These are phyloP conservation scores for Lunularia cruciata DNA, from an alignment of 225 moss, liverwort and hornwort species.

Conservation along the genomic window DNA sequence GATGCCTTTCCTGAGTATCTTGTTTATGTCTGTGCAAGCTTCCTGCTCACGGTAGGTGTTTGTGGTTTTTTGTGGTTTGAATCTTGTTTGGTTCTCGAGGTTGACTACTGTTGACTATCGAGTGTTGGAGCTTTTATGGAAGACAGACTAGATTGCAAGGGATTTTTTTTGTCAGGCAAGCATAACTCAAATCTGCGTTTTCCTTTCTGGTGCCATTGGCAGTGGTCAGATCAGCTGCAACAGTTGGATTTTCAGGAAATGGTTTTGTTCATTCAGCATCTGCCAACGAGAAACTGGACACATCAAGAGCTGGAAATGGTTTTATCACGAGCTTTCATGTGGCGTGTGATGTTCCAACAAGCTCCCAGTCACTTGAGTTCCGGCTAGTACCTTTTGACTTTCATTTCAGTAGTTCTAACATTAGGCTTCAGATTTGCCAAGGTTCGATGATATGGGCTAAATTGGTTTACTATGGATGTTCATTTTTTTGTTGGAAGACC, in stretches of 20 bases:
- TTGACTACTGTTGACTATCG: background rate
- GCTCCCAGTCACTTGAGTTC: constrained; percentile 93
- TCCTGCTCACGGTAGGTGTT: constrained; percentile 80
- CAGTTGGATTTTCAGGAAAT: constrained; percentile 98
- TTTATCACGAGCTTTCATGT: constrained; percentile 94
- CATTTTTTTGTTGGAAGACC: constrained; percentile 20
- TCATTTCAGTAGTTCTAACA: background rate
- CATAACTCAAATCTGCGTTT: background rate
- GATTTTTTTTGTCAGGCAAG: background rate
- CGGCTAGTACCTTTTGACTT: constrained; percentile 42
- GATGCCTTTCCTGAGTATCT: constrained; percentile 98
- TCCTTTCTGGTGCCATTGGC: constrained; percentile 34
- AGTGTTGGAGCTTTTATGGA: background rate
- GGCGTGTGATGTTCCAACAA: constrained; percentile 99
- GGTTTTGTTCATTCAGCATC: constrained; percentile 88
- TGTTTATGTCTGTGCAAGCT: constrained; percentile 96
- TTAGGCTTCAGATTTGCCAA: constrained; percentile 2
- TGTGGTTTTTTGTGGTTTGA: background rate
- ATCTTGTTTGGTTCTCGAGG: background rate
- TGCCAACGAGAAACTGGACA: constrained; percentile 93
- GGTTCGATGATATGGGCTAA: background rate
- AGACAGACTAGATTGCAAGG: background rate
- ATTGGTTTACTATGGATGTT: constrained; percentile 23
- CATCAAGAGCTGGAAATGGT: constrained; percentile 99
- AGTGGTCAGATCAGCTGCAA: constrained; percentile 98